Evolutionary conservation across 805 yeast species (phyloP).

Genomic region (Spathaspora boniae): DNA sequence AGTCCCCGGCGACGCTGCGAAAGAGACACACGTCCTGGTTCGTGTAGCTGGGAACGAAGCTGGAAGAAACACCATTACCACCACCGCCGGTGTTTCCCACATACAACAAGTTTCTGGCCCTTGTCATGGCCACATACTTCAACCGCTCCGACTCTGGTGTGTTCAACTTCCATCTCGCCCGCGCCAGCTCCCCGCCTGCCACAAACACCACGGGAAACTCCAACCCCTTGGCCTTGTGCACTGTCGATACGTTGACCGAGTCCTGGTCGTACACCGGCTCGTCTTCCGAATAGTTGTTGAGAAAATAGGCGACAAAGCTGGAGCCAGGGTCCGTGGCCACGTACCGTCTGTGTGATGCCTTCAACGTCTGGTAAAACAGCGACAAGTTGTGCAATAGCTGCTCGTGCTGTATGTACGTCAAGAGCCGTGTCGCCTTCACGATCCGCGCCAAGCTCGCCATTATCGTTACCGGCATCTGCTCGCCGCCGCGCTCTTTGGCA

Average conservation of each 20-base stretch:
- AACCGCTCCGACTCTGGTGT: slow-evolving; percentile 29
- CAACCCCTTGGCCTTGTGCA: slow-evolving; percentile 72
- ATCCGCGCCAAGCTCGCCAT: slow-evolving; percentile 29
- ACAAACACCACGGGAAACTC: slow-evolving; percentile 71
- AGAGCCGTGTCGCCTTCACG: slow-evolving; percentile 30
- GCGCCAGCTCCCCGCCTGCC: slow-evolving; percentile 9
- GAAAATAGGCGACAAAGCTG: slow-evolving; percentile 36
- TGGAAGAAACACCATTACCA: too few relatives aligned
- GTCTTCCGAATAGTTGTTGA: slow-evolving; percentile 39
- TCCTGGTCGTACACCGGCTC: slow-evolving; percentile 21
- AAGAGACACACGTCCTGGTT: too few relatives aligned
- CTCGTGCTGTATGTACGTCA: slow-evolving; percentile 19
- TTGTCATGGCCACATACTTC: slow-evolving; percentile 63
- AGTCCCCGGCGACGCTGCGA: background rate
- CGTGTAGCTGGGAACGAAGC: too few relatives aligned
- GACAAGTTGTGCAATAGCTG: slow-evolving; percentile 13
- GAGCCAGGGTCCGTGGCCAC: slow-evolving; percentile 10
- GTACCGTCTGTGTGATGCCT: slow-evolving; percentile 13
- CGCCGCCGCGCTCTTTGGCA: slow-evolving; percentile 14
- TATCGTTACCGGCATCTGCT: slow-evolving; percentile 22
- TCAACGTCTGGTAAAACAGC: slow-evolving; percentile 20
- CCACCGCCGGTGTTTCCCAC: too few relatives aligned
- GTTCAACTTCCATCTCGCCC: background rate
- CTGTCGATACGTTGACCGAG: slow-evolving; percentile 56
- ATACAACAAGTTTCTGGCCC: slow-evolving; percentile 52